phyloP scores from a whole-genome alignment of 176 grass and related monocot genomes.

The Musa troglodytarum region DNA sequence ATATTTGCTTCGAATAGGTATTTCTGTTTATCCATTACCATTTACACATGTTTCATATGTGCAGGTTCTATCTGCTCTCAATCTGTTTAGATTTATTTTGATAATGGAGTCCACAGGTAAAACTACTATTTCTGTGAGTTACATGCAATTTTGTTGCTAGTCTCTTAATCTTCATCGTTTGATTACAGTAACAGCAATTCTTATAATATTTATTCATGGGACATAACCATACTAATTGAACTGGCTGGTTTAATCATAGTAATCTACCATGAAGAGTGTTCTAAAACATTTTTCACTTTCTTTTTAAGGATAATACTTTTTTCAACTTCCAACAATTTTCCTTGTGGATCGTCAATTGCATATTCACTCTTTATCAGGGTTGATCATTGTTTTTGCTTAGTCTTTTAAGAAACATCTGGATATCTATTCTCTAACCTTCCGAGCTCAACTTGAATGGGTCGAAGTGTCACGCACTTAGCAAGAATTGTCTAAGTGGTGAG shows the following conservation, averaged over 20 bases:
- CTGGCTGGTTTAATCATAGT: not conserved
- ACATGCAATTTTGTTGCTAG: not conserved
- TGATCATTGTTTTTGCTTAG: not conserved
- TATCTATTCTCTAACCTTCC: not conserved
- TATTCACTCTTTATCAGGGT: not conserved
- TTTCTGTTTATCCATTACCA: not conserved
- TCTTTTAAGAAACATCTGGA: not conserved
- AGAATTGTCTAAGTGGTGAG: too few species aligned
- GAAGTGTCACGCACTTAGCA: too few species aligned
- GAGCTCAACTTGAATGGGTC: not conserved
- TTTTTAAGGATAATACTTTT: not conserved
- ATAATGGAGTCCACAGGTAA: constrained; percentile 76
- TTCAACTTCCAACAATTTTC: not conserved
- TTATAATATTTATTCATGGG: not conserved
- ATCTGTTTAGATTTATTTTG: constrained; percentile 71
- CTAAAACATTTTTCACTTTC: not conserved
- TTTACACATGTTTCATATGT: not conserved
- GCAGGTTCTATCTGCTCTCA: constrained; percentile 82
- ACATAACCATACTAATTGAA: not conserved
- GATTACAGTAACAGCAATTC: not conserved
- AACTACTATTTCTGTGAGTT: not conserved
- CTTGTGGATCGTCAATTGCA: not conserved
- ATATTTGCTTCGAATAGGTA: not conserved
- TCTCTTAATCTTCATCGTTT: constrained; percentile 13
- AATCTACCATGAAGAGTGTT: not conserved